Percentiles rank a stretch among this genome's conserved stretches.
These are phyloP conservation scores for Pythium sp. DNA, from an alignment of 352 stramenopile genomes.

Conservation along the genomic window DNA sequence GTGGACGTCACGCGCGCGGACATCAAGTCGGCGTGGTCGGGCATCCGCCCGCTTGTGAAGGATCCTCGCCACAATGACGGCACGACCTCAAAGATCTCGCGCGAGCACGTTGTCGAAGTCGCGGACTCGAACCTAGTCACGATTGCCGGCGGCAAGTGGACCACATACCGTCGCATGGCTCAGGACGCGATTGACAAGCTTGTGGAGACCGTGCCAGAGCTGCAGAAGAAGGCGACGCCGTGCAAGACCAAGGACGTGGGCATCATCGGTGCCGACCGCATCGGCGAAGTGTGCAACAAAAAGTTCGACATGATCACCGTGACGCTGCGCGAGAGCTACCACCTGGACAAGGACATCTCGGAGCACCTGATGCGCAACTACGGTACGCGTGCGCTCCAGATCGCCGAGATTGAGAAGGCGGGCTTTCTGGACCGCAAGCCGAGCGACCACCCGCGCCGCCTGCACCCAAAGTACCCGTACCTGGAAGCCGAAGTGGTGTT, in stretches of 20 bases:
- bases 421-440: slow-evolving; percentile 83
- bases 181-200: slow-evolving; percentile 93
- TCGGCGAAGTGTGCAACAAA: slow-evolving; percentile 93
- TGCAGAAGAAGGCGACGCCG: slow-evolving; percentile 62
- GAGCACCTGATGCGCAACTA: slow-evolving; percentile 96
- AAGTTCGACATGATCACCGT: slow-evolving; percentile 96
- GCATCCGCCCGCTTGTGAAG: slow-evolving; percentile 93
- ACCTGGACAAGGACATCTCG: slow-evolving; percentile 92
- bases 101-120: slow-evolving; percentile 94
- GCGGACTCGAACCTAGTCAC: slow-evolving; percentile 90
- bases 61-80: slow-evolving; percentile 84
- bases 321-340: slow-evolving; percentile 92
- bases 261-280: slow-evolving; percentile 87
- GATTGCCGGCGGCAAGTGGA: slow-evolving; percentile 97
- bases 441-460: slow-evolving; percentile 81
- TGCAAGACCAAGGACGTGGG: slow-evolving; percentile 84
- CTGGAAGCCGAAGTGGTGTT: slow-evolving; percentile 94
- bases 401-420: slow-evolving; percentile 89
- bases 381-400: slow-evolving; percentile 93
- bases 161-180: slow-evolving; percentile 95
- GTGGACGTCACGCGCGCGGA: slow-evolving; percentile 89
- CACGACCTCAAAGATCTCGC: slow-evolving; percentile 89
- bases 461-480: slow-evolving; percentile 95
- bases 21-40: slow-evolving; percentile 94
- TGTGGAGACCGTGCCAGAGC: slow-evolving; percentile 70